Evolutionary conservation across 306 rosid genomes (phyloP), one percentile per base, ranked within the genome.

Genomic region (Betula pendula): DNA sequence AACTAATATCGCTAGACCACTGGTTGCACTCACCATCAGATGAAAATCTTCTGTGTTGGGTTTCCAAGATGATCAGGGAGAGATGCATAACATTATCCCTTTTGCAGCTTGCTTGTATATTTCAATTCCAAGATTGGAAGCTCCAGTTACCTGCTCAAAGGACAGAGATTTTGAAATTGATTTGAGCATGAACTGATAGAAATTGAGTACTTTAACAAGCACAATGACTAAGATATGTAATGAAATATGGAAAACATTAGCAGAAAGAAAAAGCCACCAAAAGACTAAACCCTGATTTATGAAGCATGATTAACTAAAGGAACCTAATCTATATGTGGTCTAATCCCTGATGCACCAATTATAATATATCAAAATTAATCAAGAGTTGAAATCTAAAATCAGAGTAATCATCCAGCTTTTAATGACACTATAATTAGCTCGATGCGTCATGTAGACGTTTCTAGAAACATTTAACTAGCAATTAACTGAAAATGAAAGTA

Each of bases 51-150:
- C 22, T 51, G 19, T 5, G 55, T 50, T 50, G 22, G 7, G 55
- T 59, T 25, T 16, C 58, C 43, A 2, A 8, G 58, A 45, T 51
- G 17, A 77, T 76, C 67, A 80, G 22, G 80, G 77, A 68, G 84
- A 59, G 19, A 86, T 35, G 83, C 77, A 80, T 0, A 77, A 6
- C 31, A 59, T 73, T 50, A 93, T 86, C 77, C 90, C 96, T 12
- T 22, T 72, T 0, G 88, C 89, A 8, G 89, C 96, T 71, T 84
- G 85, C 73, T 63, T 84, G 85, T 79, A 83, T 78, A 10, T 68
- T 68, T 83, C 78, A 31, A 31, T 19, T 72, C 78, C 70, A 63
- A 59, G 15, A 71, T 50, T 6, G 35, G 74, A 71, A 66, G 43
- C 72, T 72, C 58, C 53, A n/a, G 56, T 51, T 9, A 51, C 8